Conservation (phyloP, 129 eudicot species). For the Daucus carota region DH1_v3.0 NC_030382.2:51233001-51233500, state of each 20-base stretch:
- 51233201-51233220: background rate
- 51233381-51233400: slow-evolving; percentile 65
- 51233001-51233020: slow-evolving; percentile 88
- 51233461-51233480: background rate
- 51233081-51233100: background rate
- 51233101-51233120: background rate
- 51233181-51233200: background rate
- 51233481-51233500: background rate
- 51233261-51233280: slow-evolving; percentile 44
- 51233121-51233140: background rate
- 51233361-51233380: slow-evolving; percentile 97
- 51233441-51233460: background rate
- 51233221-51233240: background rate
- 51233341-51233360: slow-evolving; percentile 74
- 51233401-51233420: background rate
- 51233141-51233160: background rate
- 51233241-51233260: background rate
- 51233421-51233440: background rate
- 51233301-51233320: slow-evolving; percentile 69
- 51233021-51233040: slow-evolving; percentile 86
- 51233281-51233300: slow-evolving; percentile 83
- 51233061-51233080: background rate
- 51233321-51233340: slow-evolving; percentile 50
- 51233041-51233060: background rate
- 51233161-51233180: background rate